A percentile compares a stretch with the other conserved stretches of the same genome.
These are phyloP conservation scores for Trichoderma atroviride DNA, from an alignment of 2,329 filamentous ascomycete genomes.

Conservation along the genomic window DNA sequence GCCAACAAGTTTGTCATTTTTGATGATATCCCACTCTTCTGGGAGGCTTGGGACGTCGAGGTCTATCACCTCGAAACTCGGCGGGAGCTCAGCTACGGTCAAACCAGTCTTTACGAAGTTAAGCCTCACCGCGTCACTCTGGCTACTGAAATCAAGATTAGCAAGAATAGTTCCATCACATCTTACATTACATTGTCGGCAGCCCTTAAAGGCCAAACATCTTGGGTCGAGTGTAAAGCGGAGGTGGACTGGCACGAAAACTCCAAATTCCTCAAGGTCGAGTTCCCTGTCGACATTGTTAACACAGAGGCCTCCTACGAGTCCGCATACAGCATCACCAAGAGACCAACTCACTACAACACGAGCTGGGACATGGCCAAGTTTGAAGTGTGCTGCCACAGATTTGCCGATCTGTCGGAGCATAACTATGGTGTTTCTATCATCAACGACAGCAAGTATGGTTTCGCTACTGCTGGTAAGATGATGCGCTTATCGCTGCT, in stretches of 20 bases:
- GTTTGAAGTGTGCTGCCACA: slow-evolving; percentile 95
- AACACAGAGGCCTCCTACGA: slow-evolving; percentile 96
- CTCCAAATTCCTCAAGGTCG: slow-evolving; percentile 98
- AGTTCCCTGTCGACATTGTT: slow-evolving; percentile 89
- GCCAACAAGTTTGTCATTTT: slow-evolving; percentile 93
- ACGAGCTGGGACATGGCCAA: slow-evolving; percentile 97
- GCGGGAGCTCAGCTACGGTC: slow-evolving; percentile 69
- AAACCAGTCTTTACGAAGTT: slow-evolving; percentile 71
- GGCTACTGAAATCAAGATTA: slow-evolving; percentile 83
- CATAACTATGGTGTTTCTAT: slow-evolving; percentile 88
- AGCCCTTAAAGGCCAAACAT: slow-evolving; percentile 59
- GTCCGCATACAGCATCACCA: slow-evolving; percentile 87
- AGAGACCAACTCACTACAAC: slow-evolving; percentile 95
- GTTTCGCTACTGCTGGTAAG: slow-evolving; percentile 87
- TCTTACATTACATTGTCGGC: slow-evolving; percentile 82
- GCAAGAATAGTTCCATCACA: slow-evolving; percentile 80
- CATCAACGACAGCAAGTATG: slow-evolving; percentile 94
- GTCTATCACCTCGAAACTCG: slow-evolving; percentile 91
- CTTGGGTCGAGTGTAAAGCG: slow-evolving; percentile 74
- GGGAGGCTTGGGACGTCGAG: slow-evolving; percentile 98
- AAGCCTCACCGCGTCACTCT: slow-evolving; percentile 79
- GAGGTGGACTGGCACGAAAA: slow-evolving; percentile 97
- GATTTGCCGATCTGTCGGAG: slow-evolving; percentile 89
- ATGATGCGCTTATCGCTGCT: slow-evolving; percentile 87
- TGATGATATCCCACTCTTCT: slow-evolving; percentile 95